phyloP scores from a whole-genome alignment of 768 basidiomycete species.

The Saitozyma podzolica region DNA sequence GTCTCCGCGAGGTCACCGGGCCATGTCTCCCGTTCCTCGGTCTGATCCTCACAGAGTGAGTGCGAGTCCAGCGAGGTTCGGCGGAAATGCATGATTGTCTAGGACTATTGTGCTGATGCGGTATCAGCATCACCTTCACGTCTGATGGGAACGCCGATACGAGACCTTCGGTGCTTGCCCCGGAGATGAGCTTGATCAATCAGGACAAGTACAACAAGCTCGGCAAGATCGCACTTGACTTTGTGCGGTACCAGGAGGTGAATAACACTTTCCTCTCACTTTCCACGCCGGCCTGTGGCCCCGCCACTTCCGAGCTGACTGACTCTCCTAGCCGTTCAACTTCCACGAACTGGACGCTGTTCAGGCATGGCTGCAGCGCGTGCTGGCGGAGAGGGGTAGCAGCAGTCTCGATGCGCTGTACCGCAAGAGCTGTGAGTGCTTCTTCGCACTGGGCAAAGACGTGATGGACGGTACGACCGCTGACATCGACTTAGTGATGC shows the following conservation, averaged over 20 bases:
- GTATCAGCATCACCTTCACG: conserved; percentile 73
- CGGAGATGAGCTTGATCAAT: conserved; percentile 80
- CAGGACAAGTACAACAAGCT: conserved; percentile 96
- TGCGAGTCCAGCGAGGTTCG: background rate
- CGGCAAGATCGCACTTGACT: conserved; percentile 78
- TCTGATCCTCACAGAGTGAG: conserved; percentile 55
- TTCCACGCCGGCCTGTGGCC: too few relatives aligned
- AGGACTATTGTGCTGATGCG: too few relatives aligned
- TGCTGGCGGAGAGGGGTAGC: conserved; percentile 47
- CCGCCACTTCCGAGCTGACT: background rate
- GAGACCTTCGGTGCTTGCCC: conserved; percentile 72
- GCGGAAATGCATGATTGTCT: background rate
- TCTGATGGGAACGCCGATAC: conserved; percentile 89
- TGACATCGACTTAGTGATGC: conserved; percentile 36
- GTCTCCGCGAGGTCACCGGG: conserved; percentile 80
- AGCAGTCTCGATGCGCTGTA: conserved; percentile 48
- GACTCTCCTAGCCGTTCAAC: conserved; percentile 56
- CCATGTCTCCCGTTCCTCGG: conserved; percentile 96
- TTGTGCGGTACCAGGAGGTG: conserved; percentile 47
- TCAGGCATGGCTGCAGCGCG: conserved; percentile 56
- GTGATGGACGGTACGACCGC: background rate
- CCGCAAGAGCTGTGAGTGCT: conserved; percentile 45
- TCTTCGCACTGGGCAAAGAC: background rate
- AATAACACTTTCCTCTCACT: too few relatives aligned
- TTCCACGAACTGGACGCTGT: conserved; percentile 87